These are phyloP conservation scores for Acer yangbiense DNA, from an alignment of 345 rosid genomes.

Conservation along the genomic window DNA sequence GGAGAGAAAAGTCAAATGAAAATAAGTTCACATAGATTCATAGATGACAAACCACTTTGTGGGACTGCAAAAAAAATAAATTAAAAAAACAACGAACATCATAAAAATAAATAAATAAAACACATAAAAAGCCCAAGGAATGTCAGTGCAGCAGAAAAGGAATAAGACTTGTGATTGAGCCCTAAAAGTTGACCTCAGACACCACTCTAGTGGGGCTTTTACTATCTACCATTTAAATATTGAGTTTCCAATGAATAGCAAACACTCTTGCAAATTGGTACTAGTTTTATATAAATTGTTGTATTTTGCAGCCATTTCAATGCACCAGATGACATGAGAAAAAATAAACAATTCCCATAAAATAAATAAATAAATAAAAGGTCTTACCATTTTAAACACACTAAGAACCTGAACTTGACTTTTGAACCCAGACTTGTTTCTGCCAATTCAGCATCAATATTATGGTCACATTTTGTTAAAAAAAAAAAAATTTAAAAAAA, in stretches of 20 bases:
- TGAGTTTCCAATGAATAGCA: neutral
- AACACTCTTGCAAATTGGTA: neutral
- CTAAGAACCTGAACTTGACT: conserved; percentile 52
- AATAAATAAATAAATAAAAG: neutral
- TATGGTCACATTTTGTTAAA: conserved; percentile 1
- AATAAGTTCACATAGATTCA: neutral
- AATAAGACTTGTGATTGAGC: too few relatives aligned
- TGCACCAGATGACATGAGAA: neutral
- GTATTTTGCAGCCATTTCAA: neutral
- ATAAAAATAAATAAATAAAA: too few relatives aligned
- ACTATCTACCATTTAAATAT: neutral
- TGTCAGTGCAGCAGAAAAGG: too few relatives aligned
- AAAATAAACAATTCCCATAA: neutral
- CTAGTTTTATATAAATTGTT: neutral
- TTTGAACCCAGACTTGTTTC: conserved; percentile 76
- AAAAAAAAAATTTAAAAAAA: neutral
- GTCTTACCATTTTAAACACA: conserved; percentile 34
- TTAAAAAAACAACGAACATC: neutral
- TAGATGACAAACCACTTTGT: neutral
- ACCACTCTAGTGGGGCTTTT: too few relatives aligned
- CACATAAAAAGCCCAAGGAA: too few relatives aligned
- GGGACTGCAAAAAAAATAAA: neutral
- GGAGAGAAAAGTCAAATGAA: neutral
- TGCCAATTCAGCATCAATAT: conserved; percentile 27
- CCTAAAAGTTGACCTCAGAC: too few relatives aligned